A percentile compares a stretch with the other conserved stretches of the same genome.
Conservation (phyloP, 2,329 filamentous ascomycete species). For the Emericellopsis atlantica region DNA sequence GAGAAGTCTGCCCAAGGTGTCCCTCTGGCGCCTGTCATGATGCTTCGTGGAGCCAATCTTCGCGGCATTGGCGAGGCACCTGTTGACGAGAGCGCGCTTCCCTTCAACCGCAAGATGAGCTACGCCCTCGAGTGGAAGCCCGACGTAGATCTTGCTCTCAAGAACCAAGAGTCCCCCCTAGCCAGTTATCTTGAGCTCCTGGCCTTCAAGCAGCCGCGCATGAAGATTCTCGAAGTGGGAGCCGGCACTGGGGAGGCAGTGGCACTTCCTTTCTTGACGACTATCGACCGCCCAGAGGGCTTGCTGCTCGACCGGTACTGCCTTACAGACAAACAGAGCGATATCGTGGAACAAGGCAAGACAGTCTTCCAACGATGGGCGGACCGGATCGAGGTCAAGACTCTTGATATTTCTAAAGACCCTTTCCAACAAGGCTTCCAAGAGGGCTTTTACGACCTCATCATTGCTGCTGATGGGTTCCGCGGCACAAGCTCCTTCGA, state of each 20-base stretch:
- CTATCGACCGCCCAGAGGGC: too few relatives aligned
- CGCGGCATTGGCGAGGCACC: neutral
- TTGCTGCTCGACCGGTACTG: too few relatives aligned
- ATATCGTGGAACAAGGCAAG: too few relatives aligned
- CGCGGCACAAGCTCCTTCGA: too few relatives aligned
- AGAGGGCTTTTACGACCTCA: conserved; percentile 11
- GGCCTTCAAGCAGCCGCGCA: conserved; percentile 2
- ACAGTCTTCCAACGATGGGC: neutral
- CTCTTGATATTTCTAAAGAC: conserved; percentile 17
- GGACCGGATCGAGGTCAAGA: conserved; percentile 10
- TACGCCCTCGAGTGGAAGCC: neutral
- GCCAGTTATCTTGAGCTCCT: neutral
- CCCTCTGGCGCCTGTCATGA: too few relatives aligned
- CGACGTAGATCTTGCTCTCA: neutral
- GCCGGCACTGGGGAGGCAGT: neutral
- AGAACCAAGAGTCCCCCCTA: neutral
- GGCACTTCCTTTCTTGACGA: too few relatives aligned
- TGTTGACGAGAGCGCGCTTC: neutral
- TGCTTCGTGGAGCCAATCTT: neutral
- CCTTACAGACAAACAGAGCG: too few relatives aligned
- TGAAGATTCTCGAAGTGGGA: conserved; percentile 3
- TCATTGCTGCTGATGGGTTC: conserved; percentile 5
- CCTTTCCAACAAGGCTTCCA: conserved; percentile 15
- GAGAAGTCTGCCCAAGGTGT: too few relatives aligned
- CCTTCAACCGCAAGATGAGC: neutral